Evolutionary conservation across 2,329 filamentous ascomycete species (phyloP).

Genomic region (Dothideomycetidae sp.): DNA sequence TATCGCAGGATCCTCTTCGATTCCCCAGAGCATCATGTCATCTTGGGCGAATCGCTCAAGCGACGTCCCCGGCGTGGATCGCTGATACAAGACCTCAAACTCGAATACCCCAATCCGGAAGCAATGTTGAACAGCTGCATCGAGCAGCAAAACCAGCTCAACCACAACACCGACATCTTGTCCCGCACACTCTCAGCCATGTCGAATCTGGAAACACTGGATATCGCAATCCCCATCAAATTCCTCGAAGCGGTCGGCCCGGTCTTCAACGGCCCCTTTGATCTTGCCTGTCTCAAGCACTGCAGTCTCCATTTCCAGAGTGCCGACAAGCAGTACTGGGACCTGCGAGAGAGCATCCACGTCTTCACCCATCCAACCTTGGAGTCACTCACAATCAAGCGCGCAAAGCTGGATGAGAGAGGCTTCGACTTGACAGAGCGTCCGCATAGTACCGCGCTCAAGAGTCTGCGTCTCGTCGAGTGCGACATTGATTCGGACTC

Average conservation of each 20-base stretch:
- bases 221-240: neutral
- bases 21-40: neutral
- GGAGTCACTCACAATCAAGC: neutral
- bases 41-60: neutral
- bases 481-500: neutral
- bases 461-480: neutral
- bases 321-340: neutral
- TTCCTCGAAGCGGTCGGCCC: neutral
- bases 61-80: neutral
- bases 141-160: neutral
- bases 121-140: neutral
- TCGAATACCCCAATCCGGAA: neutral
- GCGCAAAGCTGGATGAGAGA: neutral
- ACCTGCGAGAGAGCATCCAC: neutral
- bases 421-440: neutral
- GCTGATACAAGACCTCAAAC: neutral
- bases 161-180: neutral
- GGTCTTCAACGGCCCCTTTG: neutral
- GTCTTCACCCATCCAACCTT: neutral
- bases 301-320: neutral
- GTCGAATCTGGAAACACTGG: neutral
- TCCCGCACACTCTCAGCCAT: neutral
- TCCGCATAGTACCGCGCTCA: neutral
- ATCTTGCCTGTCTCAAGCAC: neutral
- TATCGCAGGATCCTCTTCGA: neutral